Evolutionary conservation across 805 yeast genomes (phyloP), one percentile per base, ranked within the genome.

Genomic region (Starmerella apicola): DNA sequence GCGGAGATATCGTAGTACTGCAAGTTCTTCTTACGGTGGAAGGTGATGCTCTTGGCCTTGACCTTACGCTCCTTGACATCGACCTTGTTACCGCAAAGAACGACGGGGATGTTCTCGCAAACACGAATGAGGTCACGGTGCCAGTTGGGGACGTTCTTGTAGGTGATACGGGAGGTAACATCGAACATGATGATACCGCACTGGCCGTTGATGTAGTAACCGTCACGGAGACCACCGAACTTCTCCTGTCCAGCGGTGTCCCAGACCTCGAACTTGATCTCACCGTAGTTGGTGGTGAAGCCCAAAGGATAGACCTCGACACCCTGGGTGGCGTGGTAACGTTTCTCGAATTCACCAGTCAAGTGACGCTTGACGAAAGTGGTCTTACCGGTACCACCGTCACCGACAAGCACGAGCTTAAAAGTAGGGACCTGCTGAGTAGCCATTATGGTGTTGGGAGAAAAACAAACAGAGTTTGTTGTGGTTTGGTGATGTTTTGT

Each of bases 311-410:
- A 96, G 52, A 91, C 99, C 68, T 91, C 99, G 51, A 91, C 99
- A 74, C 98, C 98, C 61, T 88, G 81, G 44, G 98, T 91, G 62
- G 98, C 99, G 66, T 81, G 84, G 73, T 91, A 91, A 69, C 86
- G 86, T 73, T 91, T 91, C 70, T 91, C 98, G 64, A 91, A 91
- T 67, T 91, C 99, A 71, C 98, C 68, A 51, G 98, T 88, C 68
- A 86, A 78, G 70, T 91, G 99, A 75, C 99, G 86, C 76, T 93
- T 91, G 66, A 91, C 99, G 58, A 91, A 91, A 45, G 99, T 91
- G 73, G 99, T 91, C 79, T 91, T 91, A 72, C 99, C 99, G 67
- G 98, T 91, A 78, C 99, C 99, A 75, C 99, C 99, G 64, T 91
- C 99, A 65, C 99, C 99, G 69, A 91, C 98, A 61, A 91, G 78